These are phyloP conservation scores for Sporothrix dimorphospora DNA, from an alignment of 2,329 filamentous ascomycete genomes.

Conservation along the genomic window DNA sequence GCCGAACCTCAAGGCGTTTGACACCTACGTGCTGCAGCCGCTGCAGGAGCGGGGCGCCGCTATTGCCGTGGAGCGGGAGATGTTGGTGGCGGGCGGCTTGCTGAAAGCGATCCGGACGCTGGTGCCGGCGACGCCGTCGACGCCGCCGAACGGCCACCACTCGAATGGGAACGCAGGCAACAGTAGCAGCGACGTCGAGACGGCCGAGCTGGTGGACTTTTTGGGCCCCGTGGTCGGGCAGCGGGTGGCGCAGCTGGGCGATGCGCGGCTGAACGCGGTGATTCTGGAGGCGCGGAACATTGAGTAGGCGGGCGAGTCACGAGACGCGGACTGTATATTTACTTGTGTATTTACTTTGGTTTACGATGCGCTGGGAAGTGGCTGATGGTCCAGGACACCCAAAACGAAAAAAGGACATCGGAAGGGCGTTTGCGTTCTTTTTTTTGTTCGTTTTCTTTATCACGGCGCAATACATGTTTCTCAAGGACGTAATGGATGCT, in stretches of 20 bases:
- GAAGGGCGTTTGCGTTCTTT: constrained; percentile 13
- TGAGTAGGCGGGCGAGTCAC: constrained; percentile 44
- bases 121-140: constrained; percentile 35
- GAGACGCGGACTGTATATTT: neutral
- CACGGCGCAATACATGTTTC: neutral
- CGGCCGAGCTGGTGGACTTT: constrained; percentile 55
- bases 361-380: neutral
- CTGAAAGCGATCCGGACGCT: constrained; percentile 57
- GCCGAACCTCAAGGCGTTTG: constrained; percentile 59
- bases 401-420: neutral
- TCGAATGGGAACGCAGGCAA: neutral
- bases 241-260: constrained; percentile 50
- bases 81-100: constrained; percentile 57
- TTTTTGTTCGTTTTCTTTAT: neutral
- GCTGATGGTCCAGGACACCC: neutral
- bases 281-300: constrained; percentile 60
- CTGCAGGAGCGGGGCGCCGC: constrained; percentile 54
- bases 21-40: constrained; percentile 56
- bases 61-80: constrained; percentile 53
- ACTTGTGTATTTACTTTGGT: constrained; percentile 8
- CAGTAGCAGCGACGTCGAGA: constrained; percentile 43
- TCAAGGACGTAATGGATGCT: neutral
- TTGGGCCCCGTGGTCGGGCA: constrained; percentile 59
- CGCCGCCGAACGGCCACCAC: constrained; percentile 33
- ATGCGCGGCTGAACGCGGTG: constrained; percentile 53